Conservation (phyloP, 148 eudicot genomes). For the Chenopodium quinoa region DNA sequence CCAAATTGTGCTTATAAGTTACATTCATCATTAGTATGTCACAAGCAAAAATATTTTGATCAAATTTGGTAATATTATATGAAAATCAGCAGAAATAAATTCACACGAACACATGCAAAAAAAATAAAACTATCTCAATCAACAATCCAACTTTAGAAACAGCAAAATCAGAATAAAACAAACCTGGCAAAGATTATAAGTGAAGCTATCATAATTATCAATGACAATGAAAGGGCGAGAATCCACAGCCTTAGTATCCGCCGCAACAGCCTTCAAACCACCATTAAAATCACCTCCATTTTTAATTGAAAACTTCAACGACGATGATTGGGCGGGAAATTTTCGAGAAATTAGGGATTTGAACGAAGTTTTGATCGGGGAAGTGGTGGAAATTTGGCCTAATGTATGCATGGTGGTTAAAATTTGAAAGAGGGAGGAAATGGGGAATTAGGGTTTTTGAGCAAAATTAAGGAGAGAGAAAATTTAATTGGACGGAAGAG, state of each 20-base stretch:
- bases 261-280: conserved; percentile 26
- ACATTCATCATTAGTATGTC: not conserved
- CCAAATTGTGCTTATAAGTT: not conserved
- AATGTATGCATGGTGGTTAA: conserved; percentile 26
- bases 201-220: conserved; percentile 96
- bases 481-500: not conserved
- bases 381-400: conserved; percentile 13
- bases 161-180: not conserved
- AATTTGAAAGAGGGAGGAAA: not conserved
- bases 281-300: not conserved
- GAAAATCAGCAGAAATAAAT: not conserved
- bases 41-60: not conserved
- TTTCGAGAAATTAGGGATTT: not conserved
- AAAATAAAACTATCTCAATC: not conserved
- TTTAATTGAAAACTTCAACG: conserved; percentile 12
- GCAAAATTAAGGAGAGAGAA: not conserved
- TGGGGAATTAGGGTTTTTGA: conserved; percentile 7
- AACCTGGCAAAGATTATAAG: conserved; percentile 97
- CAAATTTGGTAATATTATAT: not conserved
- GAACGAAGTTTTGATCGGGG: conserved; percentile 9
- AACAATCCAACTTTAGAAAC: not conserved
- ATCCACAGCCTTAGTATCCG: conserved; percentile 19
- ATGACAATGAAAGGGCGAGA: conserved; percentile 67
- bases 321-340: not conserved
- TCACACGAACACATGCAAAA: not conserved